Base-by-base conservation (phyloP, 192 early-diverging fungal species). In the Diversispora epigaea region DNA sequence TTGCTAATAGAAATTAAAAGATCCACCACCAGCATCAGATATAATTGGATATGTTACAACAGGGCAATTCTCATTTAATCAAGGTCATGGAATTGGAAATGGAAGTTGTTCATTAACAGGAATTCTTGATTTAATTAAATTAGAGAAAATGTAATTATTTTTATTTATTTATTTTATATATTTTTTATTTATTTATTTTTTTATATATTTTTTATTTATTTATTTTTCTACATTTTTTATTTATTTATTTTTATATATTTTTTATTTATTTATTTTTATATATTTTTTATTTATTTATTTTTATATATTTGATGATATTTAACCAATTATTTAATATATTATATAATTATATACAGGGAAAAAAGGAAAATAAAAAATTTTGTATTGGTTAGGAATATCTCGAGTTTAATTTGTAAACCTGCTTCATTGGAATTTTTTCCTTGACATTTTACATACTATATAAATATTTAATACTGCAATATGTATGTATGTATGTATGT, bases 41-140 rank as follows among this genome's bases (percentile, higher is more conserved):
- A 70, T 88, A 19, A 83, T 94, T 71, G 93, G 93, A 14, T 92
- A 90, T 77, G 76, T 93, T 17, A 93, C 91, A 2, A 88, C 87
- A 10, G 92, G 92, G 4, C 80, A 86, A 10, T 93, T 86, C 68
- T 91, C 91, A 19, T 83, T 90, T 46, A 80, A 80, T 17, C 71
- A 83, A 21, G 93, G 92, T 19, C 74, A 87, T 40, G 87, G 85
- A 22, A 83, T 81, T 47, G 91, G 87, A 12, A 85, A 93, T 44
- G 93, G 88, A 55, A 87, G 84, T 74, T 91, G 90, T 66, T 79
- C 83, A 45, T 54, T 89, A 0, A 55, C 73, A 1, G 86, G 86
- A 1, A 55, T 93, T 12, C 76, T 81, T n/a, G 77, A 80, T 14
- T 21, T 87, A 15, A 56, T 83, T 0, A 71, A 78, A 19, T 40